A percentile compares a stretch with the other conserved stretches of the same genome.
Evolutionary conservation across 139 green algal genomes (phyloP).

Genomic region (Asterochloris sp.): DNA sequence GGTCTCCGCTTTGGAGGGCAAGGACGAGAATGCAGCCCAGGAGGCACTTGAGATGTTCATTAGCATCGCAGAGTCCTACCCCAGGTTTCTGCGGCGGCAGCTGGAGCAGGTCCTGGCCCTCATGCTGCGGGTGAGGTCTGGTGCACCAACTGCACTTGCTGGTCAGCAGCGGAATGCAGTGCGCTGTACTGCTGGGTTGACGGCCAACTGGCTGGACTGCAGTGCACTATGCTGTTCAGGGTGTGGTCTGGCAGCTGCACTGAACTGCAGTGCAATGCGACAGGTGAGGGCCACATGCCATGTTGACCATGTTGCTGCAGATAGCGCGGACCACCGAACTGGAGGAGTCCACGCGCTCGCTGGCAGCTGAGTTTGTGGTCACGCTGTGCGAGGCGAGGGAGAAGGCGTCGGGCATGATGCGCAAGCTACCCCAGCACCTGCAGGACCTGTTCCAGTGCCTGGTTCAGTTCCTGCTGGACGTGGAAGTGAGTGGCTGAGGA

Average conservation of each 20-base stretch:
- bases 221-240: too few relatives aligned
- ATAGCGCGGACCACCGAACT: constrained; percentile 44
- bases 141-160: too few relatives aligned
- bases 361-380: constrained; percentile 93
- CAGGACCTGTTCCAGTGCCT: constrained; percentile 79
- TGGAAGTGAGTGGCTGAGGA: constrained; percentile 61
- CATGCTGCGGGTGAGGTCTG: constrained; percentile 72
- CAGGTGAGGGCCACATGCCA: too few relatives aligned
- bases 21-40: constrained; percentile 68
- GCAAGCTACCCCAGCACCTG: constrained; percentile 85
- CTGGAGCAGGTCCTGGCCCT: constrained; percentile 74
- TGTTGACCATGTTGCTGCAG: background rate
- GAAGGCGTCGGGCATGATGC: constrained; percentile 90
- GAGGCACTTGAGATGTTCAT: constrained; percentile 93
- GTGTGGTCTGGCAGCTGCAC: too few relatives aligned
- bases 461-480: constrained; percentile 88
- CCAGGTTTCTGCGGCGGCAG: constrained; percentile 86
- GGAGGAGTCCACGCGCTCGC: constrained; percentile 57
- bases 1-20: constrained; percentile 53
- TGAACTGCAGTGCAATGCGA: too few relatives aligned
- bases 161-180: too few relatives aligned
- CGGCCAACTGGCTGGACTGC: too few relatives aligned
- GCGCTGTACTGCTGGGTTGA: too few relatives aligned
- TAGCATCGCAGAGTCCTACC: constrained; percentile 85
- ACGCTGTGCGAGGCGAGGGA: constrained; percentile 93